These are phyloP conservation scores for Dendrobium officinale DNA, from an alignment of 106 monocot species.

Conservation along the genomic window DNA sequence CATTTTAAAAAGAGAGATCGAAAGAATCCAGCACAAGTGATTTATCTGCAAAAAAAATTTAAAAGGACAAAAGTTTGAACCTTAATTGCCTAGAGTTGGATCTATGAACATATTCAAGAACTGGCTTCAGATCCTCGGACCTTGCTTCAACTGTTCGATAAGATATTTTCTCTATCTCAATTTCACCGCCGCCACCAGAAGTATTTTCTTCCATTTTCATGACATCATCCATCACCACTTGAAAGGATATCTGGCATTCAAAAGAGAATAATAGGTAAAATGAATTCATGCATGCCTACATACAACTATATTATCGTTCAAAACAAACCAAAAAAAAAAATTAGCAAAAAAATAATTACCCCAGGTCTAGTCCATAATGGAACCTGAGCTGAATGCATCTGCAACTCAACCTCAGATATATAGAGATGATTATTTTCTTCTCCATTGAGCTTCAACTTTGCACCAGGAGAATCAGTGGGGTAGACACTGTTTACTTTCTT, in stretches of 20 bases:
- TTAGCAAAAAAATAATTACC: conserved; percentile 27
- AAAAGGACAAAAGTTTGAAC: conserved; percentile 12
- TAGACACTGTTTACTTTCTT: conserved; percentile 46
- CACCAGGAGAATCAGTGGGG: conserved; percentile 21
- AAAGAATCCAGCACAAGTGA: neutral
- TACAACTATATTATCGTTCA: neutral
- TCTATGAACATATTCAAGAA: conserved; percentile 54
- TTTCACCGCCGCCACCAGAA: conserved; percentile 52
- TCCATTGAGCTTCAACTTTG: conserved; percentile 20
- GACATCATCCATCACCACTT: conserved; percentile 45
- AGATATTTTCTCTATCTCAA: conserved; percentile 67
- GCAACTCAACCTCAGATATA: conserved; percentile 86
- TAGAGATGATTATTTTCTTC: conserved; percentile 59
- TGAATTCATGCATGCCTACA: neutral
- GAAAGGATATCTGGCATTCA: conserved; percentile 65
- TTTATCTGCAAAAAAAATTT: neutral
- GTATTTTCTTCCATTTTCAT: conserved; percentile 1
- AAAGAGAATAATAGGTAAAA: conserved; percentile 1
- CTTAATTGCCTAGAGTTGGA: conserved; percentile 53
- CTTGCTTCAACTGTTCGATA: conserved; percentile 55
- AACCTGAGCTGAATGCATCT: conserved; percentile 43
- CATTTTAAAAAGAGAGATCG: neutral
- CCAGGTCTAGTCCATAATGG: conserved; percentile 70
- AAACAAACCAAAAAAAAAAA: neutral
- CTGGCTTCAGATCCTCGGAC: conserved; percentile 72